Conservation (phyloP, 495 filamentous ascomycete species). For the Chaetomium tenue region DNA sequence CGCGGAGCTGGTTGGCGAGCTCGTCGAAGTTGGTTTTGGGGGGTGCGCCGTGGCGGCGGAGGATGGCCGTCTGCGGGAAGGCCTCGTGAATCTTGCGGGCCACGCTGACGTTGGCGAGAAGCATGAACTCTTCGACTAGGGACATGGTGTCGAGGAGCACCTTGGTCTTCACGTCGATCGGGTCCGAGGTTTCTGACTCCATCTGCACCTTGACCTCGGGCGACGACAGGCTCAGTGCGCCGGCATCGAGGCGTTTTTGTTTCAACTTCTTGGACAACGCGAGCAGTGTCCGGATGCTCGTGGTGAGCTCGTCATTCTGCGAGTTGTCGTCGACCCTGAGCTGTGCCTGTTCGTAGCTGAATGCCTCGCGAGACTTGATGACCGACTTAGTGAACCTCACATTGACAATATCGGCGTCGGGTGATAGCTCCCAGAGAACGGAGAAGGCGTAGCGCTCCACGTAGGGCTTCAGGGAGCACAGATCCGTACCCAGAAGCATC, state of each 20-base stretch:
- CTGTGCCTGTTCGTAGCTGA: conserved; percentile 96
- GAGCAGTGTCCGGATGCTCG: conserved; percentile 84
- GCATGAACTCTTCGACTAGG: conserved; percentile 98
- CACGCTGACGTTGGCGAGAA: conserved; percentile 94
- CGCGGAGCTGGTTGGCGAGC: conserved; percentile 80
- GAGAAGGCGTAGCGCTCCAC: conserved; percentile 98
- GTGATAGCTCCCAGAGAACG: conserved; percentile 86
- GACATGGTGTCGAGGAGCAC: conserved; percentile 93
- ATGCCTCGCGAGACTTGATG: conserved; percentile 95
- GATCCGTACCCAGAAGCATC: conserved; percentile 87
- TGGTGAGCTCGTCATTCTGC: conserved; percentile 81
- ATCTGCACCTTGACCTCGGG: conserved; percentile 93
- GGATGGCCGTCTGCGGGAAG: conserved; percentile 91
- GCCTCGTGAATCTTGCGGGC: conserved; percentile 81
- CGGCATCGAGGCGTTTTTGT: conserved; percentile 93
- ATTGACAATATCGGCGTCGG: conserved; percentile 78
- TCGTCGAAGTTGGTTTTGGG: conserved; percentile 96
- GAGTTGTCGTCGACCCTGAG: conserved; percentile 84
- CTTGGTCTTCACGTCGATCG: conserved; percentile 94
- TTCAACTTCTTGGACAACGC: conserved; percentile 85
- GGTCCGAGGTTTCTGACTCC: conserved; percentile 92
- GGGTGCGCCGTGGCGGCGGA: conserved; percentile 86
- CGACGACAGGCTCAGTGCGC: conserved; percentile 89
- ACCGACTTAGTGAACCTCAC: conserved; percentile 91
- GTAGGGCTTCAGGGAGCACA: conserved; percentile 96